A percentile compares a stretch with the other conserved stretches of the same genome.
Evolutionary conservation across 192 early-diverging fungal genomes (phyloP).

Genomic region (Diversispora epigaea): DNA sequence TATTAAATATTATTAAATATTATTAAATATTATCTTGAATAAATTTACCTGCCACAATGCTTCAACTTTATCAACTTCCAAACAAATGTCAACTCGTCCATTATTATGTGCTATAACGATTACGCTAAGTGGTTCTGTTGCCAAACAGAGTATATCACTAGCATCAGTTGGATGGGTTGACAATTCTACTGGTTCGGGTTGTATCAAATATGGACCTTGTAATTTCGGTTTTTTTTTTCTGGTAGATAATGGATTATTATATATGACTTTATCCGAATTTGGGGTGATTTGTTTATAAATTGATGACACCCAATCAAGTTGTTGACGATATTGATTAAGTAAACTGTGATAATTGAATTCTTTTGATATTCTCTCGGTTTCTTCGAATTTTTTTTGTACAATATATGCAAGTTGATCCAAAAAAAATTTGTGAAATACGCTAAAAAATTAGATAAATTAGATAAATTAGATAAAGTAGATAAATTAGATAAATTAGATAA

Average conservation of each 20-base stretch:
- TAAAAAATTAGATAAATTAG: not conserved
- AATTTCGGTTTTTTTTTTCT: slow-evolving; percentile 21
- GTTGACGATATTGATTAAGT: slow-evolving; percentile 34
- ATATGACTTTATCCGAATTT: slow-evolving; percentile 32
- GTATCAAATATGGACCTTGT: slow-evolving; percentile 56
- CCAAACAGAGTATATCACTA: slow-evolving; percentile 49
- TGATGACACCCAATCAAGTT: slow-evolving; percentile 48
- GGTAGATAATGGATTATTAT: slow-evolving; percentile 25
- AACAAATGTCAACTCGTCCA: slow-evolving; percentile 62
- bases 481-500: not conserved
- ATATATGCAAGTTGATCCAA: slow-evolving; percentile 6
- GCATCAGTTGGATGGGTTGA: slow-evolving; percentile 25
- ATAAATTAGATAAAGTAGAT: not conserved
- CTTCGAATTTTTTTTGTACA: slow-evolving; percentile 21
- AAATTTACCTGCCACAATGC: slow-evolving; percentile 39
- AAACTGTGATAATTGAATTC: not conserved
- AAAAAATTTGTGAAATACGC: not conserved
- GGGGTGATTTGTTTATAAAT: slow-evolving; percentile 38
- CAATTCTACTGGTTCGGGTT: slow-evolving; percentile 43
- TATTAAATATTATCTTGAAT: not conserved
- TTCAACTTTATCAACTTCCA: slow-evolving; percentile 50
- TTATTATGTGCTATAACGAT: slow-evolving; percentile 60
- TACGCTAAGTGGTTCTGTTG: slow-evolving; percentile 49
- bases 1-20: too few relatives aligned
- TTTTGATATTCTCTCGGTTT: not conserved